Percentiles rank a stretch among this genome's conserved stretches.
phyloP scores from a whole-genome alignment of 495 filamentous ascomycete species.

The Lineolata rhizophorae region DNA sequence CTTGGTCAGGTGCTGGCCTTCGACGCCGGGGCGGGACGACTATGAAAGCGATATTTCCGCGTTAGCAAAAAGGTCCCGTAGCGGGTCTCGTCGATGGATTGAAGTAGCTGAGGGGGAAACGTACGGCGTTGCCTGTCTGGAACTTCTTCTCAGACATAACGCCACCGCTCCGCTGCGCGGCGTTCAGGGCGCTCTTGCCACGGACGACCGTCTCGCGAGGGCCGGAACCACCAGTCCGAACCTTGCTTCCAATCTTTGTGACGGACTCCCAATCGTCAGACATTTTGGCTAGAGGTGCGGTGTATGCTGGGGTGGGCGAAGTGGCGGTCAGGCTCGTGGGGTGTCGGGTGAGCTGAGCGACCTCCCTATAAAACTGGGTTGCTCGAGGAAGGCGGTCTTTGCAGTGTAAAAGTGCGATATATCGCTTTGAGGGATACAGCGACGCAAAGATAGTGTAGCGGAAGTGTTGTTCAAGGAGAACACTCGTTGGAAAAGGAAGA shows the following conservation, averaged over 20 bases:
- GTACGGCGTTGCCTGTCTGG: constrained; percentile 50
- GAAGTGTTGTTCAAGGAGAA: too few species aligned
- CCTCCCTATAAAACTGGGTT: too few species aligned
- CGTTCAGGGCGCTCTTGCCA: constrained; percentile 68
- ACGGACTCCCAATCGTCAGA: constrained; percentile 66
- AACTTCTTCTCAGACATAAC: constrained; percentile 90
- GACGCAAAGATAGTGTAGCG: too few species aligned
- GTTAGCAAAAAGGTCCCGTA: not conserved
- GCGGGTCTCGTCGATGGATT: not conserved
- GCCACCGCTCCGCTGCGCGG: constrained; percentile 58
- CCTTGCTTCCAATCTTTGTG: constrained; percentile 83
- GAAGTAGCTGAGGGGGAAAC: constrained; percentile 17
- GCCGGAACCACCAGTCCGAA: constrained; percentile 31
- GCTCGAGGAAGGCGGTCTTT: too few species aligned
- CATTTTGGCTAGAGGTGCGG: constrained; percentile 21
- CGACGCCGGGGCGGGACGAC: constrained; percentile 30
- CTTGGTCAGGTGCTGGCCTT: constrained; percentile 93
- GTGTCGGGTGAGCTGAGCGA: too few species aligned
- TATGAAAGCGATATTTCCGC: constrained; percentile 1
- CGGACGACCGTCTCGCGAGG: constrained; percentile 68
- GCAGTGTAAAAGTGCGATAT: too few species aligned
- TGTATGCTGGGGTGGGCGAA: too few species aligned
- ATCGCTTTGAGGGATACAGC: too few species aligned
- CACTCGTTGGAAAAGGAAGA: too few species aligned
- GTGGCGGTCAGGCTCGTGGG: too few species aligned